Percentiles rank a stretch among this genome's conserved stretches.
Conservation (phyloP, 2,329 filamentous ascomycete genomes). For the Pleomassaria siparia region DNA sequence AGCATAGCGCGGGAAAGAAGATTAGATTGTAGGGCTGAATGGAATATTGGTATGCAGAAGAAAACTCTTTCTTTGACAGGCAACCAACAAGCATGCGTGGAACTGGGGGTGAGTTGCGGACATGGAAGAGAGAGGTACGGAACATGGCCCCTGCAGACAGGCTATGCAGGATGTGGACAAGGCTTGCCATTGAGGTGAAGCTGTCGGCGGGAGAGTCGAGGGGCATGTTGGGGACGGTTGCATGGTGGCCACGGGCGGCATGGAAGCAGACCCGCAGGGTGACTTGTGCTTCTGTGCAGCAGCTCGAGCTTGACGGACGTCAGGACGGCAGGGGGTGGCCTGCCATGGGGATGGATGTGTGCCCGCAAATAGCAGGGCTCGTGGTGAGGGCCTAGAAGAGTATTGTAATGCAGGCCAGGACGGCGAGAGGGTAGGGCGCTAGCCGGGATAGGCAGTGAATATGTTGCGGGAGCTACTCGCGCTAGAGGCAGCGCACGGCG, state of each 20-base stretch:
- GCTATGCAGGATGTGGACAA: conserved; percentile 41
- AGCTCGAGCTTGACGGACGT: conserved; percentile 17
- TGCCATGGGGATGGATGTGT: conserved; percentile 25
- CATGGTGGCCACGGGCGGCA: conserved; percentile 32
- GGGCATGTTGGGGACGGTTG: too few relatives aligned
- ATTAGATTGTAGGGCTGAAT: conserved; percentile 36
- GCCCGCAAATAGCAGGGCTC: conserved; percentile 38
- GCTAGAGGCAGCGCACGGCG: too few relatives aligned
- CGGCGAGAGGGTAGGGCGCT: conserved; percentile 38
- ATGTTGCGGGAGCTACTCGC: conserved; percentile 44
- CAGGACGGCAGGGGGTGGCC: conserved; percentile 34
- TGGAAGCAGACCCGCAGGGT: conserved; percentile 37
- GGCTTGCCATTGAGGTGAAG: conserved; percentile 30
- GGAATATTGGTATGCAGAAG: conserved; percentile 30
- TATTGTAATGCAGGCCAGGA: conserved; percentile 36
- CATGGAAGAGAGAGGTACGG: conserved; percentile 37
- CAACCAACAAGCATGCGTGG: conserved; percentile 26
- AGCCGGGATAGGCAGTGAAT: conserved; percentile 35
- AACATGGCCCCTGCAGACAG: conserved; percentile 36
- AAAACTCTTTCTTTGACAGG: conserved; percentile 21
- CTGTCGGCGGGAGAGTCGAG: conserved; percentile 9
- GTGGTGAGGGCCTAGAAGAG: conserved; percentile 16
- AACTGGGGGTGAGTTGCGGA: conserved; percentile 36
- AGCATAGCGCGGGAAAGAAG: conserved; percentile 27
- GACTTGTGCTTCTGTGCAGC: conserved; percentile 40